Percentiles rank a stretch among this genome's conserved stretches.
These are phyloP conservation scores for Meyerozyma guilliermondii DNA, from an alignment of 1,139 yeast species.

Conservation along the genomic window DNA sequence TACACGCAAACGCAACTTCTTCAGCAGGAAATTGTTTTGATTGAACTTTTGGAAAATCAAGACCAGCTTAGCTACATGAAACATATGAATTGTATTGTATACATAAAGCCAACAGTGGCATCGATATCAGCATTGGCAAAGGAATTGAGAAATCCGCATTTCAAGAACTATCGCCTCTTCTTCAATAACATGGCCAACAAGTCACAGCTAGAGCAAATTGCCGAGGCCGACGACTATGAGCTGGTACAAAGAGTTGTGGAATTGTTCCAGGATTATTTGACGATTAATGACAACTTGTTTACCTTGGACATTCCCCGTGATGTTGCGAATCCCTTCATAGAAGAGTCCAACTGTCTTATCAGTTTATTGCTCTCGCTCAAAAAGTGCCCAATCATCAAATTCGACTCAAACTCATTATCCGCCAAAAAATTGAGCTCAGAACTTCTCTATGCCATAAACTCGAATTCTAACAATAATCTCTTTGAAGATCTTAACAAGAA, in stretches of 20 bases:
- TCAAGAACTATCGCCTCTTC: constrained; percentile 67
- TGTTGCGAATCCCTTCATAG: constrained; percentile 21
- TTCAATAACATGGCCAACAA: constrained; percentile 75
- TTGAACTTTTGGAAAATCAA: constrained; percentile 65
- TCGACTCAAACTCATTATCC: constrained; percentile 65
- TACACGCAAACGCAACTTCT: constrained; percentile 83
- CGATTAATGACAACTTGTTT: constrained; percentile 67
- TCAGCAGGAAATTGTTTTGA: constrained; percentile 74
- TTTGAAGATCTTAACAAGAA: constrained; percentile 58
- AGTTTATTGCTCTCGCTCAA: constrained; percentile 72
- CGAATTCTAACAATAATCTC: constrained; percentile 52
- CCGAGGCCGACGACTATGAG: constrained; percentile 87
- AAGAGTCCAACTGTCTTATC: constrained; percentile 49
- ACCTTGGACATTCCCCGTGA: constrained; percentile 25
- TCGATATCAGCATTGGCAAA: constrained; percentile 54
- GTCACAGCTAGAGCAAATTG: constrained; percentile 74
- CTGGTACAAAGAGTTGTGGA: constrained; percentile 73
- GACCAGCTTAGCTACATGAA: constrained; percentile 65
- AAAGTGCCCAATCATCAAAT: constrained; percentile 72
- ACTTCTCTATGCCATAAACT: constrained; percentile 51
- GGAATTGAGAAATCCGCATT: constrained; percentile 76
- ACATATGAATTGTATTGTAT: constrained; percentile 77
- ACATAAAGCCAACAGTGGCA: constrained; percentile 67
- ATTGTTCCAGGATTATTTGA: constrained; percentile 75
- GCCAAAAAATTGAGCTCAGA: constrained; percentile 65